Evolutionary conservation across 495 filamentous ascomycete genomes (phyloP), one percentile per base, ranked within the genome.

Genomic region (Poronia punctata): DNA sequence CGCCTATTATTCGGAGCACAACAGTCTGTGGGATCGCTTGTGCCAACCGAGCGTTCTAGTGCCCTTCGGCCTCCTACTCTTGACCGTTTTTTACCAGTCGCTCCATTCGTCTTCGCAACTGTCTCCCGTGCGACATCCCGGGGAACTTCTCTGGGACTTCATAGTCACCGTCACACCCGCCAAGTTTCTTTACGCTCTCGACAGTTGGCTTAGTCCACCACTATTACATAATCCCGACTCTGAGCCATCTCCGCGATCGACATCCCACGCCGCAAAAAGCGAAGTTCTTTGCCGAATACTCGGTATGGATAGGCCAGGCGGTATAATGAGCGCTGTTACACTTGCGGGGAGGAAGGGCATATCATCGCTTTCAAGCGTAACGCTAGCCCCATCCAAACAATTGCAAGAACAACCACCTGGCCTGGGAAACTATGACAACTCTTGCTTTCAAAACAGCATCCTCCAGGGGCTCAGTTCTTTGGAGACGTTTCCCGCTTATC

Each of bases 361-460:
- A 8, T 65, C 72, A 18, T 61, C 70, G 14, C 60, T 76, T 25
- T 62, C 80, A 2, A 61, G 65, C 35, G 64, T 63, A 5, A 60
- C 68, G 3, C 57, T 65, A 6, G n/a, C n/a, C n/a, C n/a, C n/a
- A 38, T 74, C 9, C 44, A 60, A 25, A 18, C 36, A 10, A 36
- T 41, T 10, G 31, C 41, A 24, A 5, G 55, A 68, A 55, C 74
- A 35, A 19, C 86, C 86, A 2, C 74, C 87, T 4, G 92, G 93
- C 0, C 60, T 97, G 21, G 86, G 86, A 12, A 99, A 99, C 54
- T 82, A 77, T 67, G 81, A 94, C 60, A 95, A 95, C 53, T 94
- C 87, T 1, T 99, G 93, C 61, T 99, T 92, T 56, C 90, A 97
- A 66, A 99, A 99, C 57, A 95, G 89, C 46, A 83, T 96, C 14